Evolutionary conservation across 495 filamentous ascomycete species (phyloP).

Genomic region (Rhizodiscina lignyota): DNA sequence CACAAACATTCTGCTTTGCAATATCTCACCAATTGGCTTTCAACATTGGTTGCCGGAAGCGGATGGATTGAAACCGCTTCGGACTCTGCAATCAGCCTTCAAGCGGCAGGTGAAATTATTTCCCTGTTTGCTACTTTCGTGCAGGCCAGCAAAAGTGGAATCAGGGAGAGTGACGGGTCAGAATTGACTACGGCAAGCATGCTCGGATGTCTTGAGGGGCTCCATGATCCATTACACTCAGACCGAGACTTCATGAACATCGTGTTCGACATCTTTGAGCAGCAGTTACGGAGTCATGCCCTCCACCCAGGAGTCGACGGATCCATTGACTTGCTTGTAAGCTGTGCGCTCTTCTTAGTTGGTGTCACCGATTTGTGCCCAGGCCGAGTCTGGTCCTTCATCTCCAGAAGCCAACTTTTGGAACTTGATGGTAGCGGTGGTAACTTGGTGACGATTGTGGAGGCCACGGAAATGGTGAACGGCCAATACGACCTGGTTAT

Average conservation of each 20-base stretch:
- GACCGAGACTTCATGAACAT: slow-evolving; percentile 57
- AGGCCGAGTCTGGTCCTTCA: slow-evolving; percentile 73
- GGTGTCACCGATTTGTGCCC: slow-evolving; percentile 55
- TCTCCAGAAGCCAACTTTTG: slow-evolving; percentile 62
- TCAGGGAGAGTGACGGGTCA: too few relatives aligned
- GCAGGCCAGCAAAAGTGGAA: too few relatives aligned
- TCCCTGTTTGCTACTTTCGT: not conserved
- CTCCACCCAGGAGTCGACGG: slow-evolving; percentile 32
- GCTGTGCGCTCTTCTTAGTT: slow-evolving; percentile 64
- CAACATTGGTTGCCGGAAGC: too few relatives aligned
- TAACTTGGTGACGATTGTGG: slow-evolving; percentile 54
- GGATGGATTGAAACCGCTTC: too few relatives aligned
- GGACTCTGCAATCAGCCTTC: too few relatives aligned
- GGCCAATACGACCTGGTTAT: slow-evolving; percentile 65
- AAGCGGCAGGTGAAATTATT: not conserved
- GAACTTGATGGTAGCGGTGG: slow-evolving; percentile 56
- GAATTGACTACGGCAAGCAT: too few relatives aligned
- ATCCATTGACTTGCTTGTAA: slow-evolving; percentile 43
- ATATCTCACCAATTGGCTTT: too few relatives aligned
- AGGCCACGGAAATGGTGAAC: slow-evolving; percentile 53
- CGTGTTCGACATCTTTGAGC: slow-evolving; percentile 71
- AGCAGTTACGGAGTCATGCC: slow-evolving; percentile 46
- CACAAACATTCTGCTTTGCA: too few relatives aligned
- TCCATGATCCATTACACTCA: too few relatives aligned
- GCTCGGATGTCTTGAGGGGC: too few relatives aligned